Base-by-base conservation (phyloP, 257 asterid genomes). In the Anisodus tanguticus region DNA sequence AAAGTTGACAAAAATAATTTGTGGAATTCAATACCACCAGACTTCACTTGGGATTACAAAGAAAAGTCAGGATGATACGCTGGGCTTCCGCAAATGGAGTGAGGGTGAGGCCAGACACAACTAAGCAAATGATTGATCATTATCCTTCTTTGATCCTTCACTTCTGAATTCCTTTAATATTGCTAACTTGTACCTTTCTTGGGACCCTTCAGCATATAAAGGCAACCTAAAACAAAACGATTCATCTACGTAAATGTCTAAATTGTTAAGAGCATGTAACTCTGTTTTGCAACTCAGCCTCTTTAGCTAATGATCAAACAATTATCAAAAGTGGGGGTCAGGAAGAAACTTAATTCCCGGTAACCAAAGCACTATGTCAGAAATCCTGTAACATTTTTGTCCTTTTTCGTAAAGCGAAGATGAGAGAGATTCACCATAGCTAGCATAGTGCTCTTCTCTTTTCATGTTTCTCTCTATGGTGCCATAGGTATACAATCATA, bases 341-440 rank as follows among this genome's bases (percentile, higher is more conserved):
- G 41, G 60, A 72, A 39, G 26, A 68, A 72, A 47, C 80, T 31
- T 64, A 11, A 66, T 66, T 59, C 17, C 5, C 17, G 12, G 9
- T 12, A 66, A 66, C 9, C n/a, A 12, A 31, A 66, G 19, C 80
- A 72, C 80, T n/a, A 72, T 45, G 47, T 10, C 80, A 72, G 80
- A 47, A 47, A 72, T 72, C 59, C 41, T 47, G 59, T 5, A 47
- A 35, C 77, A 7, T 15, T 68, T 63, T 66, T 12, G 8, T 4
- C 71, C 47, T 72, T 8, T 43, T 45, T 45, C 16, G 11, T 45
- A 59, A 10, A 47, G 59, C 41, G 19, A 22, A 72, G 80, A 45
- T 47, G 59, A 47, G 80, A 72, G 45, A 72, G 37, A 72, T 9
- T 72, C 59, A 47, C 10, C 17, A 72, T 45, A n/a, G 41, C 10